A percentile compares a stretch with the other conserved stretches of the same genome.
Evolutionary conservation across 371 early-diverging fungal genomes (phyloP).

Genomic region (Haplosporangium sp.): DNA sequence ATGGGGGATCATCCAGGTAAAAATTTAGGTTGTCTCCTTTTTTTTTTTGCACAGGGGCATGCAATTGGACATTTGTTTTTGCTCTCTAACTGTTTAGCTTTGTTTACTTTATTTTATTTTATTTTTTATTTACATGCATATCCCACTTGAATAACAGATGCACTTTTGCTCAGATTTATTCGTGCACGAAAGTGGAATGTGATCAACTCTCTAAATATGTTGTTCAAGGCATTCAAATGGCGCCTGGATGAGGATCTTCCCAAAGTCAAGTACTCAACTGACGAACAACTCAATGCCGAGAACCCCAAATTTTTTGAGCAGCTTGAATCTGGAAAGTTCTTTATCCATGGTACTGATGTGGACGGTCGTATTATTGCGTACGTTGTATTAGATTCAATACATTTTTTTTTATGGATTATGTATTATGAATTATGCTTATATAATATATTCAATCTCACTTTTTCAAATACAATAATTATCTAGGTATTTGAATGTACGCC

Average conservation of each 20-base stretch:
- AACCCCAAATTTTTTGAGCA: slow-evolving; percentile 62
- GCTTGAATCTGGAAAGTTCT: slow-evolving; percentile 64
- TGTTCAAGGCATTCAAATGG: slow-evolving; percentile 71
- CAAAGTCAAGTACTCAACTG: slow-evolving; percentile 38
- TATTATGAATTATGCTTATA: too few relatives aligned
- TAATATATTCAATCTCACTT: not conserved
- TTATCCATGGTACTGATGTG: slow-evolving; percentile 67
- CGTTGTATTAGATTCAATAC: slow-evolving; percentile 15
- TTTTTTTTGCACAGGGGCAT: too few relatives aligned
- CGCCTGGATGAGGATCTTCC: slow-evolving; percentile 68
- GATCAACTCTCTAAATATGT: slow-evolving; percentile 69
- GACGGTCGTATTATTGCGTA: slow-evolving; percentile 63
- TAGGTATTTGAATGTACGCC: slow-evolving; percentile 65
- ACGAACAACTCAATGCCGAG: slow-evolving; percentile 56
- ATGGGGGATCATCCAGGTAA: slow-evolving; percentile 52
- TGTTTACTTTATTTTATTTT: not conserved
- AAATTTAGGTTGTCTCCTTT: not conserved
- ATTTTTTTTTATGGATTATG: too few relatives aligned
- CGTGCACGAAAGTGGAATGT: slow-evolving; percentile 81
- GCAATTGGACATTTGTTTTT: too few relatives aligned
- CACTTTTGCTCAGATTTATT: slow-evolving; percentile 69
- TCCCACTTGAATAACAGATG: slow-evolving; percentile 48
- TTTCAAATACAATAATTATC: not conserved
- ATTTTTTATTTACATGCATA: too few relatives aligned
- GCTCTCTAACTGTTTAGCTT: too few relatives aligned